Conservation (phyloP, 2,329 filamentous ascomycete species). For the Botrytis squamosa region DNA sequence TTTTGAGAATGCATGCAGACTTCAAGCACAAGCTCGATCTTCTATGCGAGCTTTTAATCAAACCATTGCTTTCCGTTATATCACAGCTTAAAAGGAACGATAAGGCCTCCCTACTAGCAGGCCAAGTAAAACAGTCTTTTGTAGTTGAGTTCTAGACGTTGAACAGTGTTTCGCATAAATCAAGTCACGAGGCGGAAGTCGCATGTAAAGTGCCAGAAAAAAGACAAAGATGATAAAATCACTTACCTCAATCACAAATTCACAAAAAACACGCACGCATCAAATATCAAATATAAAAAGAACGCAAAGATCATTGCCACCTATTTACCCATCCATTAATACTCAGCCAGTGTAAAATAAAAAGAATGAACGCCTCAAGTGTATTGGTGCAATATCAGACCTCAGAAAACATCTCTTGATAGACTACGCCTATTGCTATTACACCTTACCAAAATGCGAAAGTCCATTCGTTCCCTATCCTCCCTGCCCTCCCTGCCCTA, state of each 20-base stretch:
- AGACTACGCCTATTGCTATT: conserved; percentile 44
- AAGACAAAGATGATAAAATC: not conserved
- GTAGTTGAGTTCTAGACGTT: not conserved
- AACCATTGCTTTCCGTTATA: not conserved
- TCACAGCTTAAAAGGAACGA: not conserved
- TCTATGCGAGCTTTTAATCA: not conserved
- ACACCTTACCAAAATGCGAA: conserved; percentile 42
- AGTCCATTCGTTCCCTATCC: conserved; percentile 26
- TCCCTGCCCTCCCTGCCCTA: conserved; percentile 33
- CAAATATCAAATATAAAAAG: not conserved
- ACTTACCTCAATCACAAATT: not conserved
- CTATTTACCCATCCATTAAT: conserved; percentile 15
- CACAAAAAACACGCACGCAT: not conserved
- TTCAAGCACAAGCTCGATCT: not conserved
- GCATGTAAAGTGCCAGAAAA: not conserved
- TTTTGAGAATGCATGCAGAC: not conserved
- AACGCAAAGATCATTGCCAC: conserved; percentile 11
- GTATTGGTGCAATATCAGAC: conserved; percentile 19
- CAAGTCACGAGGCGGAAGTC: not conserved
- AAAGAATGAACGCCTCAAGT: conserved; percentile 20
- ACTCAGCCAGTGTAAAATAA: conserved; percentile 16
- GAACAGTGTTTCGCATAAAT: not conserved
- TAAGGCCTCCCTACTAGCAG: not conserved
- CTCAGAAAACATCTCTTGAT: conserved; percentile 28
- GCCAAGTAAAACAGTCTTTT: not conserved